Base-by-base conservation (phyloP, 208 protist species). In the Trichomonas vaginalis region DNA sequence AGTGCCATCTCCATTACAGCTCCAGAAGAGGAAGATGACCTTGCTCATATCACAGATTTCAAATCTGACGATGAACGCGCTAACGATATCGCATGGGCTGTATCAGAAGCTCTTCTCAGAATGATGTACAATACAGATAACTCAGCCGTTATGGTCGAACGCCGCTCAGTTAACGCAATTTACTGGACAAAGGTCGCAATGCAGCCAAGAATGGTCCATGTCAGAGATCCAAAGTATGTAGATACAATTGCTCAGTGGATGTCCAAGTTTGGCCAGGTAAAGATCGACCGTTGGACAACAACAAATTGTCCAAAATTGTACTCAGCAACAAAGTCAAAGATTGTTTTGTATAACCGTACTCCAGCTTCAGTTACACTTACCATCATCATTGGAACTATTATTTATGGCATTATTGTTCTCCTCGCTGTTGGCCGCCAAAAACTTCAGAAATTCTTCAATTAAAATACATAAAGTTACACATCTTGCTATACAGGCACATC, bases 51-150 rank as follows among this genome's bases (percentile, higher is more conserved):
- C 4, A 92, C 86, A 39, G 86, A 92, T 21, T 56, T 51, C 6
- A 39, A 39, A 9, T 21, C 86, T 39, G n/a, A 92, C 45, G 86
- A 51, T 39, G 32, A 48, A 35, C 86, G 86, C 39, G 86, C 86
- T 14, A 92, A 92, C 45, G 40, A 9, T 56, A 32, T 92, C 39
- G 86, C 86, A 51, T 92, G 86, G 86, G 86, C 86, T 51, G 86
- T 92, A 6, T 92, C 86, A 35, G 86, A 92, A 47, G 86, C 45
- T 14, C 45, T 92, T n/a, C 27, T 92, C 0, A 8, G 86, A 15
- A 92, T 92, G 86, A 92, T 92, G 27, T 51, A 92, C 37, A 42
- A 92, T 32, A 45, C 86, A 17, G 86, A 92, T 51, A 92, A 92
- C 15, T 51, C 40, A 46, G 86, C 86, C 17, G 45, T 51, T 9